These are phyloP conservation scores for Patellifolia procumbens DNA, from an alignment of 179 eudicot species.

Conservation along the genomic window DNA sequence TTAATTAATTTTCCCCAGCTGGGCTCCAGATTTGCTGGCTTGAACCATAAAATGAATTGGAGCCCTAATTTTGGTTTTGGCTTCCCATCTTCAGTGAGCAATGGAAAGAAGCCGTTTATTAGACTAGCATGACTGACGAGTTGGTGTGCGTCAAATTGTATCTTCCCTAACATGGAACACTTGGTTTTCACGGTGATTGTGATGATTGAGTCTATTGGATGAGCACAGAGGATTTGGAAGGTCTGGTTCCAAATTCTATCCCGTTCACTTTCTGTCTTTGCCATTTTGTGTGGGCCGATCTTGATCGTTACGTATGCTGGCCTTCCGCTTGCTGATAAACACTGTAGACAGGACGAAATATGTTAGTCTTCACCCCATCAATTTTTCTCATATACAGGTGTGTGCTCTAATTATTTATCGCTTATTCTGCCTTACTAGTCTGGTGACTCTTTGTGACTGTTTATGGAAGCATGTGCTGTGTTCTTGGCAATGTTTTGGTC, in stretches of 20 bases:
- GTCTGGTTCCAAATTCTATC: constrained; percentile 90
- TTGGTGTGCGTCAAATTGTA: constrained; percentile 55
- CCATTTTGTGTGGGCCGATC: constrained; percentile 64
- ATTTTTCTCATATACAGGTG: not conserved
- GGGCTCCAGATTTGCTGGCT: constrained; percentile 74
- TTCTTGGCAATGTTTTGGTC: not conserved
- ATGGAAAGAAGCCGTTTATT: constrained; percentile 71
- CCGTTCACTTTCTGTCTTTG: constrained; percentile 58
- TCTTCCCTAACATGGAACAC: constrained; percentile 57
- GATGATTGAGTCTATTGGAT: constrained; percentile 61
- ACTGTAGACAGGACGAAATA: constrained; percentile 46
- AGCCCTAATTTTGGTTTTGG: constrained; percentile 51
- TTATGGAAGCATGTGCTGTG: not conserved
- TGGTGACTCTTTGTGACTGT: not conserved
- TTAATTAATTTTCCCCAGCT: constrained; percentile 57
- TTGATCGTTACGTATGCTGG: constrained; percentile 76
- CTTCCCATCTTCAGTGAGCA: constrained; percentile 50
- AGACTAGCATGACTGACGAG: constrained; percentile 54
- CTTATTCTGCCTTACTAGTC: not conserved
- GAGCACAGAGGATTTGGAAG: constrained; percentile 84
- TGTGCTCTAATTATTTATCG: not conserved
- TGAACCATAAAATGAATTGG: constrained; percentile 77
- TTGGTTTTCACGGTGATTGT: constrained; percentile 72
- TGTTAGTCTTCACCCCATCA: not conserved
- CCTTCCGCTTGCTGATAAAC: constrained; percentile 49